Base-by-base conservation (phyloP, 2,329 filamentous ascomycete genomes). In the Phoma sp. region DNA sequence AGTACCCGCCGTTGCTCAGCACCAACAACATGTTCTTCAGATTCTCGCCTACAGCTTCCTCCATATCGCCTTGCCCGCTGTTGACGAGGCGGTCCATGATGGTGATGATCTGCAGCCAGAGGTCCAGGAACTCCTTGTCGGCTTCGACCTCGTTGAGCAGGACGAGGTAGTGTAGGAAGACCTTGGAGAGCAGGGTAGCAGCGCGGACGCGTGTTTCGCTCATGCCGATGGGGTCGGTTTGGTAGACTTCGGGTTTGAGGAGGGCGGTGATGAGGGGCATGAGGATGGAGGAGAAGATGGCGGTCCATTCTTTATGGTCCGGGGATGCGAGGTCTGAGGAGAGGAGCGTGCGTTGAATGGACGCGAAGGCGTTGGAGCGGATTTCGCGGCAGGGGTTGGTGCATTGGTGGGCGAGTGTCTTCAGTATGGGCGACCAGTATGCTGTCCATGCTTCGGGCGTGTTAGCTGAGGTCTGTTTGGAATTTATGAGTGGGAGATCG, bases 21-120 rank as follows among this genome's bases (percentile, higher is more conserved):
- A 99, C 95, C 8, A 99, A 82, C 23, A 98, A 80, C 47, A 98
- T 92, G 62, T 99, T 99, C 78, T 99, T 99, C 53, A 99, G 79
- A 61, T 91, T 95, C 75, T 99, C 95, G 0, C 91, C 90, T 2
- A 98, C 92, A 10, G 95, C 93, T 79, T 99, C 95, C 76, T 96
- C 92, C 87, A 89, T 93, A 68, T 96, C 92, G 23, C 91, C 91
- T 74, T 96, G 92, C 0, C 93, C 93, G 68, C 90, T 95, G 69
- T 97, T 96, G 87, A 97, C 96, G 60, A 99, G 82, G 23, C 95
- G 87, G 73, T 99, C 95, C 85, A 99, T 92, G 48, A 97, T 90
- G 64, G 93, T 91, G 61, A 98, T 84, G 50, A 98, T 96, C 73
- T 89, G 89, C 40, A 95, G 78, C 95, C 95, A 99, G 9, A 98